Base-by-base conservation (phyloP, 1,139 yeast genomes). In the Tardiomyces digboiensis region DNA sequence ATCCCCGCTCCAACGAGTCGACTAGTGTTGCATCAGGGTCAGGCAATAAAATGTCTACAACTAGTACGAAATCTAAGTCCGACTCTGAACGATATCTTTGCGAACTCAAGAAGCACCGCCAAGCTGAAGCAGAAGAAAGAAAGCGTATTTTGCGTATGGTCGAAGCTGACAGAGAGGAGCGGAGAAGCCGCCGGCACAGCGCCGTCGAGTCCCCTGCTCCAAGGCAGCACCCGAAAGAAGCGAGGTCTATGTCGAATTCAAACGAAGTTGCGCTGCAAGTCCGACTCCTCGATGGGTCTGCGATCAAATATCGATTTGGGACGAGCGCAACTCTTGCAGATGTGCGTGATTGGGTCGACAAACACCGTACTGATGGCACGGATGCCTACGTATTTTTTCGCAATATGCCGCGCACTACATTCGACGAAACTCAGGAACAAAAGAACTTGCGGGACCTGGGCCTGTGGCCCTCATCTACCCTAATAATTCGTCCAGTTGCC, bases 261-360 rank as follows among this genome's bases (percentile, higher is more conserved):
- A 47, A 43, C 23, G 42, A 52, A 19, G 76, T 82, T 52, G 60
- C 67, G 0, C 59, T 80, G 19, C 65, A 76, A 1, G 68, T 80
- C 23, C 68, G 80, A 48, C 59, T 76, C 19, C 66, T 79, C 47
- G 80, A 80, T 54, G 85, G 86, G 0, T 61, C 65, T 2, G 66
- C 78, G 0, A 50, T 78, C 2, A 67, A 62, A 46, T 70, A 72
- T 33, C 65, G 60, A 18, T 80, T 80, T 49, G 45, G 53, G 3
- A 49, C 68, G 0, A 47, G 62, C 19, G 71, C 74, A 19, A 70
- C 77, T 2, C 66, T 79, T 39, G 60, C 60, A 38, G 75, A 71
- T 44, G 88, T 82, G 4, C 70, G 91, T 43, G 59, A 57, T 18
- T 82, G 87, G 86, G 68, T 82, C 6, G 86, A 80, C 49, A 52